Evolutionary conservation across 2,329 filamentous ascomycete species (phyloP).

Genomic region (Scedosporium aurantiacum): DNA sequence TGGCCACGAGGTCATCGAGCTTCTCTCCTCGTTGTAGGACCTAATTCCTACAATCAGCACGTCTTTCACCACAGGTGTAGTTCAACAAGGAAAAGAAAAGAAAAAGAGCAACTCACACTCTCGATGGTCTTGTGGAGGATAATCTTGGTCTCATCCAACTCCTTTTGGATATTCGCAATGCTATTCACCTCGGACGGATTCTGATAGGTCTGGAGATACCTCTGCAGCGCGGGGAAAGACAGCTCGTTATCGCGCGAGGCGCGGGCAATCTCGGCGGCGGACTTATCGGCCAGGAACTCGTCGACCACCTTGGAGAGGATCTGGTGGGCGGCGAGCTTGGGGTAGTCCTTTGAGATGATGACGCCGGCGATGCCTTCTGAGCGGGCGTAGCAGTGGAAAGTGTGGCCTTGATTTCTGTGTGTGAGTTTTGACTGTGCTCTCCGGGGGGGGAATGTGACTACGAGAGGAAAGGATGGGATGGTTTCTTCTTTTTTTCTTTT

Average conservation of each 20-base stretch:
- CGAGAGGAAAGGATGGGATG: neutral
- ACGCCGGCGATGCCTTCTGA: constrained; percentile 66
- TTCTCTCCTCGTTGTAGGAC: constrained; percentile 83
- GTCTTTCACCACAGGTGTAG: neutral
- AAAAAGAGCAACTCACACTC: constrained; percentile 36
- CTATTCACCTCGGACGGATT: constrained; percentile 82
- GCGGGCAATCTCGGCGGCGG: constrained; percentile 35
- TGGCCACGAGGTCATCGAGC: constrained; percentile 85
- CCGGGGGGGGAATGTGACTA: neutral
- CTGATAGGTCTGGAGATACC: constrained; percentile 66
- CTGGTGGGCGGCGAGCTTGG: constrained; percentile 70
- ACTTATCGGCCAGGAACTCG: constrained; percentile 67
- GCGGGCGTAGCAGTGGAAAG: constrained; percentile 63
- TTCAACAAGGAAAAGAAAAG: neutral
- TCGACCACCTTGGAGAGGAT: constrained; percentile 78
- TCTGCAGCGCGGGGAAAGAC: constrained; percentile 62
- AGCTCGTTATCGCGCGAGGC: constrained; percentile 2
- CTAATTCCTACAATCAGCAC: neutral
- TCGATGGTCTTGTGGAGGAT: constrained; percentile 95
- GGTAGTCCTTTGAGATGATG: constrained; percentile 70
- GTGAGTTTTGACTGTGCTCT: neutral
- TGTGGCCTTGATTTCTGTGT: constrained; percentile 42
- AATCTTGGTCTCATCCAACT: constrained; percentile 96
- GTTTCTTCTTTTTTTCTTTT: neutral
- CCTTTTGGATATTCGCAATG: constrained; percentile 91